Evolutionary conservation across 331 rosid genomes (phyloP).

Genomic region (Cucumis variabilis): DNA sequence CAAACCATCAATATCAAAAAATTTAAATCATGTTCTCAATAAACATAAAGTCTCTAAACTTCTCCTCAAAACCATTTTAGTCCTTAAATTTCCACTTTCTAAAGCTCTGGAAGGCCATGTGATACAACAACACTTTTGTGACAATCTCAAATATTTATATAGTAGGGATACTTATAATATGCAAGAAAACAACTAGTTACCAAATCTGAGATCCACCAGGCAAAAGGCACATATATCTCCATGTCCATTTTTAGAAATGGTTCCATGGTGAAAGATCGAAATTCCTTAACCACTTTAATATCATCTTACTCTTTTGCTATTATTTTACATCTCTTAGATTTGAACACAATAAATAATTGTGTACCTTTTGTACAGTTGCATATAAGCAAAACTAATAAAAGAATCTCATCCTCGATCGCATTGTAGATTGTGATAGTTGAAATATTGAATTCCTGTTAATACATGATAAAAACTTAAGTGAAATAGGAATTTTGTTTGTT

Average conservation of each 20-base stretch:
- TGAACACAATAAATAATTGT: conserved; percentile 50
- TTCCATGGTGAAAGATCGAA: conserved; percentile 43
- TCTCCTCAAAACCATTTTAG: no score
- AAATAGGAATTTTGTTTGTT: background rate
- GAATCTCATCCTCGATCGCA: conserved; percentile 62
- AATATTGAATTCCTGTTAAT: conserved; percentile 57
- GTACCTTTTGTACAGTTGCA: conserved; percentile 60
- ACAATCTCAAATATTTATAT: background rate
- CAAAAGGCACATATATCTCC: background rate
- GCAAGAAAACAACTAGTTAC: background rate
- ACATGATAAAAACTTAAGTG: conserved; percentile 1
- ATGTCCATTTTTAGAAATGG: background rate
- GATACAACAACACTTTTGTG: background rate
- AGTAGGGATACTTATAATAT: background rate
- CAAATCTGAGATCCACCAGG: background rate
- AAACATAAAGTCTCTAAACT: no score
- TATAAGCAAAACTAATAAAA: conserved; percentile 75
- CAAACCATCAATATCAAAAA: no score
- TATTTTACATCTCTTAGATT: conserved; percentile 58
- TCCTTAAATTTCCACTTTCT: background rate
- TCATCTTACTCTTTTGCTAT: conserved; percentile 36
- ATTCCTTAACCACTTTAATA: conserved; percentile 26
- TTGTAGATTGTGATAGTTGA: conserved; percentile 38
- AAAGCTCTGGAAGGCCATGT: background rate
- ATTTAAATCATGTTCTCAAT: no score